A percentile compares a stretch with the other conserved stretches of the same genome.
Conservation (phyloP, 176 grass and related monocot genomes). For the Olyra latifolia region DNA sequence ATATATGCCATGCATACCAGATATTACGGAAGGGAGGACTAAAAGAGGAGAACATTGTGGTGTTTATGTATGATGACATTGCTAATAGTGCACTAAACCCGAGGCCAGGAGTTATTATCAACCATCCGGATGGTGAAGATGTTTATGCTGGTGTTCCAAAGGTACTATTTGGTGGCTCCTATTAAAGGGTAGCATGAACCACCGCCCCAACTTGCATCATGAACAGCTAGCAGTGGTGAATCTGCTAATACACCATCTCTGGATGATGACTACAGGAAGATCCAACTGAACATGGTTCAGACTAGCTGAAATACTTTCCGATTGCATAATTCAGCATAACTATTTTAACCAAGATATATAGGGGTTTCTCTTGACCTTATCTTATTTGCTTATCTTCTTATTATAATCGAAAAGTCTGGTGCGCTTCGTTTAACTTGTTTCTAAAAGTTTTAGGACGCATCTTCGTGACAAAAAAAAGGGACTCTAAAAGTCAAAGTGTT, state of each 20-base stretch:
- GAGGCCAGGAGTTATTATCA: constrained; percentile 68
- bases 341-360: background rate
- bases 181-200: background rate
- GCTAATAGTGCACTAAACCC: constrained; percentile 68
- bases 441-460: too few relatives aligned
- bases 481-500: too few relatives aligned
- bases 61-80: constrained; percentile 91
- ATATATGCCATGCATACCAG: constrained; percentile 93
- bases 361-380: too few relatives aligned
- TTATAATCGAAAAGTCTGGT: too few relatives aligned
- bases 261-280: background rate
- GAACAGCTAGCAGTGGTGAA: background rate
- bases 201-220: background rate
- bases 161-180: constrained; percentile 33
- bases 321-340: background rate
- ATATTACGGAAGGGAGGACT: constrained; percentile 62
- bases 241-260: background rate
- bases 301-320: background rate
- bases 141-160: constrained; percentile 85
- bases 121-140: constrained; percentile 70
- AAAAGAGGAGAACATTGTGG: constrained; percentile 87
- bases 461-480: too few relatives aligned
- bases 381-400: too few relatives aligned
- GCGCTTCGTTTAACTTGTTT: too few relatives aligned
- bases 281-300: background rate